A percentile compares a stretch with the other conserved stretches of the same genome.
Conservation (phyloP, 805 yeast species). For the Ogataea nitratoaversa region DNA sequence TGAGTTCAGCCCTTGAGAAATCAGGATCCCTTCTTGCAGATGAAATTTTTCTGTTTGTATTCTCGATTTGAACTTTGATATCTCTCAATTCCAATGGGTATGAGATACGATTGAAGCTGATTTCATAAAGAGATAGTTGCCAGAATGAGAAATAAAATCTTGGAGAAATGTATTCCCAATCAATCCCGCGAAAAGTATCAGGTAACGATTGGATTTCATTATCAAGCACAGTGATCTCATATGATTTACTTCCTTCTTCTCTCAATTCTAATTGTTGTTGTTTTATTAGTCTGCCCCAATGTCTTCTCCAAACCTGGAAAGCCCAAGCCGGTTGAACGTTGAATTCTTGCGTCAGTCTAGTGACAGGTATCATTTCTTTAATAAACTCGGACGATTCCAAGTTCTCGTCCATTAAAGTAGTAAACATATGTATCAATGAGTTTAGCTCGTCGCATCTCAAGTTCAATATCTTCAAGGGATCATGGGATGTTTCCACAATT, state of each 20-base stretch:
- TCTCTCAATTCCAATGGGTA: conserved; percentile 48
- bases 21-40: conserved; percentile 28
- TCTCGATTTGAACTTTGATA: conserved; percentile 32
- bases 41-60: conserved; percentile 34
- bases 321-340: conserved; percentile 58
- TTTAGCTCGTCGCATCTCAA: conserved; percentile 68
- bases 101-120: conserved; percentile 45
- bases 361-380: conserved; percentile 36
- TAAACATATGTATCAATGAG: conserved; percentile 61
- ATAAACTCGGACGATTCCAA: conserved; percentile 32
- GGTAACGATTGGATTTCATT: conserved; percentile 14
- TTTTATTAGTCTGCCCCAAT: conserved; percentile 28
- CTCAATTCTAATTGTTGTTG: conserved; percentile 9
- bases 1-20: conserved; percentile 15
- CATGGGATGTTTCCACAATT: conserved; percentile 37
- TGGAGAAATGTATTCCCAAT: conserved; percentile 30
- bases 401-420: conserved; percentile 54
- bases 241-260: conserved; percentile 10
- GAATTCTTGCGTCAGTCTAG: conserved; percentile 38
- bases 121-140: conserved; percentile 69
- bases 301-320: conserved; percentile 72
- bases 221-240: conserved; percentile 6
- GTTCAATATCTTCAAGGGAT: conserved; percentile 62
- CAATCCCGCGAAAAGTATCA: conserved; percentile 10
- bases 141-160: conserved; percentile 63